Evolutionary conservation across 164 flowering plant species (phyloP).

Genomic region (Pachysandra terminalis): DNA sequence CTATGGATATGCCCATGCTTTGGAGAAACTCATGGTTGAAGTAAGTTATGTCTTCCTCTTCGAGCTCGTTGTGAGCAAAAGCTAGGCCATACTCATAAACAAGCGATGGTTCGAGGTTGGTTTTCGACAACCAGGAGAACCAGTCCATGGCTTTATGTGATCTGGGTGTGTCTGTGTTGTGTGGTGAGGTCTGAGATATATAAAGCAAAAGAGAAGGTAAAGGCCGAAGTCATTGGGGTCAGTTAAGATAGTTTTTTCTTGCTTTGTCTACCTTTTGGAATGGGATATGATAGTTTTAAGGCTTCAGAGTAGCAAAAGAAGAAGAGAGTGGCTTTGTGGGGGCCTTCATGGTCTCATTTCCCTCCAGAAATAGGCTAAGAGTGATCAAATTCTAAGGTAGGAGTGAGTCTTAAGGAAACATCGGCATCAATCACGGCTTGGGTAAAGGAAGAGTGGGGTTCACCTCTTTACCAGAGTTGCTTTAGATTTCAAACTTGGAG

Average conservation of each 20-base stretch:
- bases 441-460: background rate
- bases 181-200: background rate
- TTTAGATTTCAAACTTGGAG: background rate
- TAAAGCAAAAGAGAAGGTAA: constrained; percentile 8
- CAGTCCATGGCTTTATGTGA: constrained; percentile 60
- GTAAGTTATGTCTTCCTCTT: constrained; percentile 49
- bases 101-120: constrained; percentile 50
- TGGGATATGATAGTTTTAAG: constrained; percentile 26
- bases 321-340: background rate
- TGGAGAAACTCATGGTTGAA: constrained; percentile 87
- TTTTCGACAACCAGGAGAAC: constrained; percentile 77
- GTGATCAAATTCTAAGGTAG: background rate
- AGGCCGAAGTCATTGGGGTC: too few relatives aligned
- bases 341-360: background rate
- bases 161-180: constrained; percentile 1
- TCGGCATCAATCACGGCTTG: constrained; percentile 4
- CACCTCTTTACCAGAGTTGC: background rate
- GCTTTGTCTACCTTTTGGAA: background rate
- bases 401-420: background rate
- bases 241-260: background rate
- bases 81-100: constrained; percentile 58
- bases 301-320: constrained; percentile 15
- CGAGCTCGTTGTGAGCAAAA: constrained; percentile 67
- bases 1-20: constrained; percentile 75
- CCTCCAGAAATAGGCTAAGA: background rate